phyloP scores from a whole-genome alignment of 116 monocot species.

The Dioscorea cayenensis region DNA sequence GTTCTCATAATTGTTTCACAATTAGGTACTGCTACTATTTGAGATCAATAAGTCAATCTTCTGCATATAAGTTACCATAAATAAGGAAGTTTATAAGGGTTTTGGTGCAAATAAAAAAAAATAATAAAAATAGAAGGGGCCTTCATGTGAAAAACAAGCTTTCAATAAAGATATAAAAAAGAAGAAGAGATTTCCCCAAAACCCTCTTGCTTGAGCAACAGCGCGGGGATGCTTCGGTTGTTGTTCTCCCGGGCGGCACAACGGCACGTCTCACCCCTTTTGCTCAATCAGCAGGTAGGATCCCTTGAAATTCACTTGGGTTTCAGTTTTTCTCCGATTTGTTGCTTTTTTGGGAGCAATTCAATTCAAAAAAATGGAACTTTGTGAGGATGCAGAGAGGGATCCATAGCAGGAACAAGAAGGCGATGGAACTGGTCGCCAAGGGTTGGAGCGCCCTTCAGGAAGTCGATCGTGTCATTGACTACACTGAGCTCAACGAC shows the following conservation, averaged over 20 bases:
- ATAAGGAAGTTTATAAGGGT: too few species aligned
- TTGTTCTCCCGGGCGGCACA: neutral
- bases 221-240: neutral
- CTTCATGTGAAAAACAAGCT: too few species aligned
- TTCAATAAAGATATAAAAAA: neutral
- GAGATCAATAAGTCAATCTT: too few species aligned
- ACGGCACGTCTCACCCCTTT: neutral
- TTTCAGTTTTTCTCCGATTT: neutral
- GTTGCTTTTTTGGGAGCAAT: neutral
- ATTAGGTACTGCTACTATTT: neutral
- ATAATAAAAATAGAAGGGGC: too few species aligned
- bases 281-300: neutral
- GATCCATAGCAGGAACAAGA: slow-evolving; percentile 92
- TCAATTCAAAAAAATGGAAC: neutral
- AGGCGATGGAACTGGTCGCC: slow-evolving; percentile 91
- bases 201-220: neutral
- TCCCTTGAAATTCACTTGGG: neutral
- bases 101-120: too few species aligned
- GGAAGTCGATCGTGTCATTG: slow-evolving; percentile 94
- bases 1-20: too few species aligned
- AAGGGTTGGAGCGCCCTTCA: slow-evolving; percentile 90
- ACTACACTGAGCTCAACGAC: slow-evolving; percentile 73
- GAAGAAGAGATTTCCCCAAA: neutral
- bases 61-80: too few species aligned
- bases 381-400: slow-evolving; percentile 40